These are phyloP conservation scores for Aspergillus campestris DNA, from an alignment of 495 filamentous ascomycete genomes.

Conservation along the genomic window DNA sequence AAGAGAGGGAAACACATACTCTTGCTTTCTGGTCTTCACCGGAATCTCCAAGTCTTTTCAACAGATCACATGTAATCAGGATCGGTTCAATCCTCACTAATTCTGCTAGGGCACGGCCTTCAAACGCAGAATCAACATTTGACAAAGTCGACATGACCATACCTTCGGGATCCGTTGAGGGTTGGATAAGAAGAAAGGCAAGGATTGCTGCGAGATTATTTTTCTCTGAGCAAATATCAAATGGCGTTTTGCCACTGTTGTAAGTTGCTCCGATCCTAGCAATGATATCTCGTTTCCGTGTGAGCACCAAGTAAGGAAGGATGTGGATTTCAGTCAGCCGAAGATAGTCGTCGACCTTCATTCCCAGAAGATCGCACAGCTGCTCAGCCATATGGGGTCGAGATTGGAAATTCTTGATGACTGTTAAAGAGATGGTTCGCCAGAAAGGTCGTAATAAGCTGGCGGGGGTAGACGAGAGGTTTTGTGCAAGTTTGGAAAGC, in stretches of 20 bases:
- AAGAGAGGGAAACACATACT: slow-evolving; percentile 28
- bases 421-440: slow-evolving; percentile 67
- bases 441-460: slow-evolving; percentile 79
- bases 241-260: slow-evolving; percentile 47
- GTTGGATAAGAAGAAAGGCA: slow-evolving; percentile 68
- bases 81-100: slow-evolving; percentile 70
- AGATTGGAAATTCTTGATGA: slow-evolving; percentile 69
- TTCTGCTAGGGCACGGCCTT: slow-evolving; percentile 52
- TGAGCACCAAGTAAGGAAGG: slow-evolving; percentile 76
- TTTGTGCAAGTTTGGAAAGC: slow-evolving; percentile 57
- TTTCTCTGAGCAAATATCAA: slow-evolving; percentile 51
- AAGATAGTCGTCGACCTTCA: slow-evolving; percentile 65
- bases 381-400: slow-evolving; percentile 74
- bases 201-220: slow-evolving; percentile 73
- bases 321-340: slow-evolving; percentile 71
- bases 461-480: slow-evolving; percentile 47
- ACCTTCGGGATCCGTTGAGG: slow-evolving; percentile 53
- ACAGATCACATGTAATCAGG: slow-evolving; percentile 65
- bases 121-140: slow-evolving; percentile 59
- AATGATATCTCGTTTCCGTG: slow-evolving; percentile 68
- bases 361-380: slow-evolving; percentile 68
- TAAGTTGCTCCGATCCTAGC: slow-evolving; percentile 69
- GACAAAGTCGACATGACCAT: slow-evolving; percentile 60
- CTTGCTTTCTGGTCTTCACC: slow-evolving; percentile 50
- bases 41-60: slow-evolving; percentile 69